Evolutionary conservation across 2,329 filamentous ascomycete genomes (phyloP), one percentile per base, ranked within the genome.

Genomic region (Xylariaceae sp.): DNA sequence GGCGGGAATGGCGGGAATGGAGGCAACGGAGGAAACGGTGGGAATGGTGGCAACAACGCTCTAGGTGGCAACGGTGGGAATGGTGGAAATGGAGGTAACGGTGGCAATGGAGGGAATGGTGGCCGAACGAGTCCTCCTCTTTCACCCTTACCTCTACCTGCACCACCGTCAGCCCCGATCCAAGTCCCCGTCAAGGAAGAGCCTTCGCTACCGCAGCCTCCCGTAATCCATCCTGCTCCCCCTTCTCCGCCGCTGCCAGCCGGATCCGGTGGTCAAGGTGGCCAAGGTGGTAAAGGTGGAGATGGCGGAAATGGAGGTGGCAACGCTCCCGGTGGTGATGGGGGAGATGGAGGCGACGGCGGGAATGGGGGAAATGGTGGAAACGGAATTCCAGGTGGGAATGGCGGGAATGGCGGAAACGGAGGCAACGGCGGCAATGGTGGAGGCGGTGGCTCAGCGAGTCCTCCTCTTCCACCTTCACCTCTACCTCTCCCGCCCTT

Each of bases 1-100:
- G 51, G 49, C 44, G 49, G 46, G 28, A 31, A 41, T 31, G 45
- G 53, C n/a, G n/a, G n/a, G n/a, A n/a, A n/a, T n/a, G n/a, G n/a
- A n/a, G n/a, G n/a, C n/a, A n/a, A n/a, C n/a, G n/a, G n/a, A n/a
- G n/a, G n/a, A n/a, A n/a, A n/a, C n/a, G n/a, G n/a, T n/a, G n/a
- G n/a, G n/a, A n/a, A n/a, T n/a, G n/a, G n/a, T n/a, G n/a, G n/a
- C n/a, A n/a, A n/a, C n/a, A n/a, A n/a, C n/a, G n/a, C n/a, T n/a
- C n/a, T n/a, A n/a, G n/a, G n/a, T n/a, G n/a, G n/a, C n/a, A n/a
- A n/a, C n/a, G n/a, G n/a, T n/a, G n/a, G n/a, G n/a, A n/a, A n/a
- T n/a, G n/a, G n/a, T n/a, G n/a, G n/a, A n/a, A n/a, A n/a, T n/a
- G n/a, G n/a, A n/a, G n/a, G n/a, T n/a, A n/a, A n/a, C n/a, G n/a